Percentiles rank a stretch among this genome's conserved stretches.
Evolutionary conservation across 2,329 filamentous ascomycete species (phyloP).

Genomic region (Colletotrichum nymphaeae): DNA sequence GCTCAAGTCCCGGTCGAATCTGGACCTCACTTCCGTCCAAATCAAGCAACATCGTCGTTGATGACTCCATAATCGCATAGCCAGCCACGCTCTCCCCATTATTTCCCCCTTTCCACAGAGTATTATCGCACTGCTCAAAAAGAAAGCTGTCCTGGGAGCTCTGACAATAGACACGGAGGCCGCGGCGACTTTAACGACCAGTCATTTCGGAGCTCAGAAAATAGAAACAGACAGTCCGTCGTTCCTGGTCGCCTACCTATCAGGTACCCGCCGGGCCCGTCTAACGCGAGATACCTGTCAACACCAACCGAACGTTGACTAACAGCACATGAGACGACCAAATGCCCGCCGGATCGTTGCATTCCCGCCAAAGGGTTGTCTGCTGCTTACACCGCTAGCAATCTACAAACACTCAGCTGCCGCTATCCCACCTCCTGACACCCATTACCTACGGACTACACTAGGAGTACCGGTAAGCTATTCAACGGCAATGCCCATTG

Average conservation of each 20-base stretch:
- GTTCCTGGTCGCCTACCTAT: background rate
- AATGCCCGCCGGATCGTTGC: background rate
- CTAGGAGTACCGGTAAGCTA: too few relatives aligned
- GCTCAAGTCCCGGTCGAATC: background rate
- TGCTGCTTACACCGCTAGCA: background rate
- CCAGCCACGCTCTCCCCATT: slow-evolving; percentile 1
- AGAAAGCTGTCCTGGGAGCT: slow-evolving; percentile 1
- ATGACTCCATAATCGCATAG: background rate
- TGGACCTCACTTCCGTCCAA: slow-evolving; percentile 9
- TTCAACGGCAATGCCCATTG: background rate
- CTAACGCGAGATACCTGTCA: slow-evolving; percentile 6
- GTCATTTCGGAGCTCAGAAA: background rate
- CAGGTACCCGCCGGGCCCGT: slow-evolving; percentile 28
- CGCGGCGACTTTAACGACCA: background rate
- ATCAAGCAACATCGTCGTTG: slow-evolving; percentile 6
- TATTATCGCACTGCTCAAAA: background rate
- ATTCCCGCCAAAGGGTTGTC: background rate
- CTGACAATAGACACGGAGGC: background rate
- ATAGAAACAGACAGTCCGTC: slow-evolving; percentile 13
- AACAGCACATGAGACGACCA: slow-evolving; percentile 15
- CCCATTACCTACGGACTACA: background rate
- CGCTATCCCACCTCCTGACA: slow-evolving; percentile 10
- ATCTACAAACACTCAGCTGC: background rate
- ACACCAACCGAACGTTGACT: background rate
- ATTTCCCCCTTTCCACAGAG: background rate